Conservation (phyloP, 768 basidiomycete species). For the Amanita phalloides region DNA sequence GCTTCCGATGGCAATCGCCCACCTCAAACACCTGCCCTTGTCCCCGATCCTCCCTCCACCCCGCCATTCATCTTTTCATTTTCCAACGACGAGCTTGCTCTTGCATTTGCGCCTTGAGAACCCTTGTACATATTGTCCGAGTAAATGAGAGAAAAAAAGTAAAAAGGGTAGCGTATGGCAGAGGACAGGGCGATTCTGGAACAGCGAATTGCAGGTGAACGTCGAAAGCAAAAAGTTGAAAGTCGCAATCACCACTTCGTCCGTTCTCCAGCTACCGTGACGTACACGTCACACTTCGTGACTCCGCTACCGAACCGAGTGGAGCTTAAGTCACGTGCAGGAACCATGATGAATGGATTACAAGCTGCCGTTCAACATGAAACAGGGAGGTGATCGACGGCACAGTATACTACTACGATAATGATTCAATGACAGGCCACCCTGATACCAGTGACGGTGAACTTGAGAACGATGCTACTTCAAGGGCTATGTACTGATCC, state of each 20-base stretch:
- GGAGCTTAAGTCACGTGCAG: too few species aligned
- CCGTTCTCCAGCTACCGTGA: background rate
- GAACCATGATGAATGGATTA: too few species aligned
- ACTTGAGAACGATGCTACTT: too few species aligned
- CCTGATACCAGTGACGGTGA: too few species aligned
- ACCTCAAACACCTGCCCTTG: slow-evolving; percentile 1
- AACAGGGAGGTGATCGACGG: too few species aligned
- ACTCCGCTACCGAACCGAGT: background rate
- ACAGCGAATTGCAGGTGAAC: background rate
- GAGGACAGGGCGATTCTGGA: background rate
- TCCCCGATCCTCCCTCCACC: background rate
- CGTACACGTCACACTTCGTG: background rate
- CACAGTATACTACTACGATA: too few species aligned
- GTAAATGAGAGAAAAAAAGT: background rate
- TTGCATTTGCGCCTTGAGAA: background rate
- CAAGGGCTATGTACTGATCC: too few species aligned
- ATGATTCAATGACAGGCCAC: too few species aligned
- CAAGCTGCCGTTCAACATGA: too few species aligned
- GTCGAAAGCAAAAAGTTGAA: slow-evolving; percentile 5
- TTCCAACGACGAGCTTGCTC: background rate
- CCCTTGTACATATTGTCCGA: background rate
- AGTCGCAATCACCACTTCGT: background rate
- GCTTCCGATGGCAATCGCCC: slow-evolving; percentile 1
- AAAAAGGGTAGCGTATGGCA: background rate
- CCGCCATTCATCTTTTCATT: background rate